Evolutionary conservation across 768 basidiomycete genomes (phyloP).

Genomic region (Boletus patriciae): DNA sequence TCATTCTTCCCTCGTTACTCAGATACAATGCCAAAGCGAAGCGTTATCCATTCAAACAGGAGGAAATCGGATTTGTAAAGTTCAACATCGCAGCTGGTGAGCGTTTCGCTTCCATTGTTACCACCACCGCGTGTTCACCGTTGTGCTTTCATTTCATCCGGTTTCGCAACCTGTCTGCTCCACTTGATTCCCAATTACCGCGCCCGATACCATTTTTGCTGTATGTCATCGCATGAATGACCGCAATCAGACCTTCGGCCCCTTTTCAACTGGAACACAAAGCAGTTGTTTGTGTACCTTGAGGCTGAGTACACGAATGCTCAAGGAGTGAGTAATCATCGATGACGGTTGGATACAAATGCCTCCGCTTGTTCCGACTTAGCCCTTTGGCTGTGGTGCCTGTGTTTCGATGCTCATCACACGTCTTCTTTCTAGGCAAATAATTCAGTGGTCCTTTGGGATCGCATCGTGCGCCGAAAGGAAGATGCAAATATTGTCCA

Average conservation of each 20-base stretch:
- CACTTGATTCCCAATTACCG: constrained; percentile 17
- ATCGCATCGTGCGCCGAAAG: constrained; percentile 82
- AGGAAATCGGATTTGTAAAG: constrained; percentile 77
- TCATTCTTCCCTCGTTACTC: neutral
- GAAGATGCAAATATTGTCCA: constrained; percentile 62
- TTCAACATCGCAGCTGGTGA: constrained; percentile 81
- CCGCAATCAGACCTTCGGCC: constrained; percentile 64
- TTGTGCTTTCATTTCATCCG: constrained; percentile 28
- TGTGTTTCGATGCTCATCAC: constrained; percentile 9
- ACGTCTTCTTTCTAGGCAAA: constrained; percentile 45
- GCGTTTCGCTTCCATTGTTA: constrained; percentile 34
- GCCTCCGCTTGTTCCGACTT: constrained; percentile 7
- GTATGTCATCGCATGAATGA: neutral
- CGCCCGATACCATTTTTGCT: constrained; percentile 4
- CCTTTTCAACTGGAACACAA: constrained; percentile 96
- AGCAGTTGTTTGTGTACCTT: constrained; percentile 86
- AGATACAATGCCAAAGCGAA: constrained; percentile 52
- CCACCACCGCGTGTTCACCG: constrained; percentile 24
- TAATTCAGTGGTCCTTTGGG: constrained; percentile 88
- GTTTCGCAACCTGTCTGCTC: constrained; percentile 14
- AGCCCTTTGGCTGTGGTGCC: constrained; percentile 24
- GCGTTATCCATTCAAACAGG: constrained; percentile 57
- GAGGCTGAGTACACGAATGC: constrained; percentile 78
- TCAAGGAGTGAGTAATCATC: constrained; percentile 57
- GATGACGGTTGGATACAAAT: neutral